These are phyloP conservation scores for Hygrophoropsis aurantiaca DNA, from an alignment of 768 basidiomycete genomes.

Conservation along the genomic window DNA sequence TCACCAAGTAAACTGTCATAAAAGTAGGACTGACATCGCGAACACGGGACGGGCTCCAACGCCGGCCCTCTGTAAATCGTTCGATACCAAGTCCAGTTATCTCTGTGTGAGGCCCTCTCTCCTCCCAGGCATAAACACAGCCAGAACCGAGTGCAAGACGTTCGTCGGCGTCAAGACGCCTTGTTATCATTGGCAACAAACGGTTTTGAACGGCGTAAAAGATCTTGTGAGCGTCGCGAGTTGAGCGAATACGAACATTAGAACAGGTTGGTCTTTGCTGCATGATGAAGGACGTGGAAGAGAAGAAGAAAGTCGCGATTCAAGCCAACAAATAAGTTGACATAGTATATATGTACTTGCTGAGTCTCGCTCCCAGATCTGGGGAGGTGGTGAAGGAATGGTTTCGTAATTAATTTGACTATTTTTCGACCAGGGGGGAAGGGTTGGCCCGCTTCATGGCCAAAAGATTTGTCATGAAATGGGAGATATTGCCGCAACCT, in stretches of 20 bases:
- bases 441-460: slow-evolving; percentile 11
- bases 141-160: slow-evolving; percentile 49
- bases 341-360: slow-evolving; percentile 34
- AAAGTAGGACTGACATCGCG: slow-evolving; percentile 58
- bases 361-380: slow-evolving; percentile 32
- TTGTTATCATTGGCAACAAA: slow-evolving; percentile 68
- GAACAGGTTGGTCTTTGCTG: slow-evolving; percentile 70
- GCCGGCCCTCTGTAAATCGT: slow-evolving; percentile 79
- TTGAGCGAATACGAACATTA: slow-evolving; percentile 73
- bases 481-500: slow-evolving; percentile 32
- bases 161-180: slow-evolving; percentile 77
- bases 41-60: slow-evolving; percentile 83
- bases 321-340: slow-evolving; percentile 3
- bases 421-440: slow-evolving; percentile 26
- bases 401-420: slow-evolving; percentile 39
- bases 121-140: slow-evolving; percentile 67
- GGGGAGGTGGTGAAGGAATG: slow-evolving; percentile 23
- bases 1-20: background rate
- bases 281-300: slow-evolving; percentile 37
- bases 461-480: slow-evolving; percentile 26
- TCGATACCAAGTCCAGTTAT: slow-evolving; percentile 81
- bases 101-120: slow-evolving; percentile 70
- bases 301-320: slow-evolving; percentile 16
- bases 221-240: slow-evolving; percentile 77
- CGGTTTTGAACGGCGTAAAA: slow-evolving; percentile 70